These are phyloP conservation scores for Vicia villosa DNA, from an alignment of 306 rosid species.

Conservation along the genomic window DNA sequence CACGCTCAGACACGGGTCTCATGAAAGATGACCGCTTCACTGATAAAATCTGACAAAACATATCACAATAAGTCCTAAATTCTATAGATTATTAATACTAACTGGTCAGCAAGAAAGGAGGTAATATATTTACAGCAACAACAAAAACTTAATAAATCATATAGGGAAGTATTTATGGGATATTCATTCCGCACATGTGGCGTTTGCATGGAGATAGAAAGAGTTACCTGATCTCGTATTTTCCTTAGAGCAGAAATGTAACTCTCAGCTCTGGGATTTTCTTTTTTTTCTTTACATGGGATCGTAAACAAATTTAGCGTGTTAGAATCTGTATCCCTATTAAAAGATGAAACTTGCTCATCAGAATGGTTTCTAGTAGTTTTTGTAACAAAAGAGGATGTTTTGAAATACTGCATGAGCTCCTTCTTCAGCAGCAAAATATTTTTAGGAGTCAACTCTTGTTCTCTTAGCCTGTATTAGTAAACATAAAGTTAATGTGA, in stretches of 20 bases:
- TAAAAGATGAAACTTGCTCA: slow-evolving; percentile 40
- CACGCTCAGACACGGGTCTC: slow-evolving; percentile 72
- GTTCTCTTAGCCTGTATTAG: slow-evolving; percentile 54
- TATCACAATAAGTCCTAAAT: not conserved
- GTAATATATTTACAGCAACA: not conserved
- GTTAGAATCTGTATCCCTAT: slow-evolving; percentile 36
- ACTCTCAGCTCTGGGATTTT: slow-evolving; percentile 57
- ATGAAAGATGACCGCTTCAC: slow-evolving; percentile 61
- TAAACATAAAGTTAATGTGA: slow-evolving; percentile 20
- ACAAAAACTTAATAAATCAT: slow-evolving; percentile 2
- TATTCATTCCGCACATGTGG: not conserved
- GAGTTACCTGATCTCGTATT: slow-evolving; percentile 68
- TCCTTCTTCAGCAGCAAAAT: slow-evolving; percentile 54
- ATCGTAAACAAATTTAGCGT: slow-evolving; percentile 48
- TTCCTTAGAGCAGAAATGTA: slow-evolving; percentile 56
- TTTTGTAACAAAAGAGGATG: slow-evolving; percentile 51
- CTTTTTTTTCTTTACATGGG: slow-evolving; percentile 63
- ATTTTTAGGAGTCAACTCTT: slow-evolving; percentile 55
- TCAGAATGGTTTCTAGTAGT: slow-evolving; percentile 30
- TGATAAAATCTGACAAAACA: slow-evolving; percentile 60
- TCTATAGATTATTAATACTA: not conserved
- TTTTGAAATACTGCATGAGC: slow-evolving; percentile 51
- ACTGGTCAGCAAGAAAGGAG: not conserved
- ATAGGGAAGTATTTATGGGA: not conserved
- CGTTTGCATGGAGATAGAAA: slow-evolving; percentile 12